Conservation (phyloP, 1,284 basidiomycete genomes). For the Malassezia pachydermatis region DNA sequence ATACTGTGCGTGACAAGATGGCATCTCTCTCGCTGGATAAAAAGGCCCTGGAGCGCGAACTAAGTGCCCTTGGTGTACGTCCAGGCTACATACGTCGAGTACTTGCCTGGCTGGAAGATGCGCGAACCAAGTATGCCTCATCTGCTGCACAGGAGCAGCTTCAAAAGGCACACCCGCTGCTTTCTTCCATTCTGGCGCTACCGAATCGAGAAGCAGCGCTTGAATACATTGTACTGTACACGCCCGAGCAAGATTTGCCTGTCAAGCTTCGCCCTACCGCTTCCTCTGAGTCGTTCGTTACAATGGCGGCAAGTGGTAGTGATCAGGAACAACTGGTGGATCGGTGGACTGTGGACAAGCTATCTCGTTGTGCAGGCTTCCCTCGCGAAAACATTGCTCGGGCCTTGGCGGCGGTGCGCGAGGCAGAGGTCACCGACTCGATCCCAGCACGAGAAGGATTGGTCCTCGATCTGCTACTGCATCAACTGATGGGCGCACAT, state of each 20-base stretch:
- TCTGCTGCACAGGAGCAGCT: constrained; percentile 10
- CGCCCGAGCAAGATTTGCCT: constrained; percentile 69
- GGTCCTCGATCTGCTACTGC: constrained; percentile 29
- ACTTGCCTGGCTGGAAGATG: constrained; percentile 30
- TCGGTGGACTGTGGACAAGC: constrained; percentile 72
- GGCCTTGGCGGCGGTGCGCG: constrained; percentile 46
- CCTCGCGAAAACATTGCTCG: constrained; percentile 63
- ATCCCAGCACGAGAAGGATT: constrained; percentile 19
- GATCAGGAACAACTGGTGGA: constrained; percentile 57
- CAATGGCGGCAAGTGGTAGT: constrained; percentile 51
- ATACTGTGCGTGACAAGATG: constrained; percentile 1
- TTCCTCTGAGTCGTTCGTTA: constrained; percentile 62
- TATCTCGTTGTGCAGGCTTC: constrained; percentile 73
- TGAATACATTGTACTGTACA: constrained; percentile 63
- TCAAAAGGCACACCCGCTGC: constrained; percentile 24
- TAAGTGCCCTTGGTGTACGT: constrained; percentile 39
- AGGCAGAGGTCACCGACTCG: background rate
- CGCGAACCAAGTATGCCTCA: constrained; percentile 23
- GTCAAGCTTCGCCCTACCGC: constrained; percentile 50
- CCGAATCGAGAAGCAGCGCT: constrained; percentile 57
- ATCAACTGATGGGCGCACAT: constrained; percentile 7
- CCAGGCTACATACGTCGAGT: constrained; percentile 36
- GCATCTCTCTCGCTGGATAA: constrained; percentile 15
- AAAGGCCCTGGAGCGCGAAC: constrained; percentile 25
- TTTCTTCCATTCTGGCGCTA: constrained; percentile 28